Conservation (phyloP, 257 asterid species). For the Verbena officinalis region DNA sequence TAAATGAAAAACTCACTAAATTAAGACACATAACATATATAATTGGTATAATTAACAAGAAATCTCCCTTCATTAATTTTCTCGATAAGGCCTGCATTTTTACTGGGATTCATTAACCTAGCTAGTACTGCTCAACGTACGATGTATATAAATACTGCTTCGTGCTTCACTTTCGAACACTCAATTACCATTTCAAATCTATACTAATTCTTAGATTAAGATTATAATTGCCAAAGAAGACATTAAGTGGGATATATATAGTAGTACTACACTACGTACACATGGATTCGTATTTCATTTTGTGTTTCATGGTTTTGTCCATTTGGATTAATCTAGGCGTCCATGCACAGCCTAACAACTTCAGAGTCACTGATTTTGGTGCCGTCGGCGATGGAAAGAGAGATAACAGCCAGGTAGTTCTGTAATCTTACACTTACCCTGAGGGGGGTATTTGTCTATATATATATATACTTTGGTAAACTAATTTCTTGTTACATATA, state of each 20-base stretch:
- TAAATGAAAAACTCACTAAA: no score
- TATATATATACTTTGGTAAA: not conserved
- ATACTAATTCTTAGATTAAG: not conserved
- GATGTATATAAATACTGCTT: not conserved
- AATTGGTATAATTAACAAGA: not conserved
- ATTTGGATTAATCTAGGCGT: not conserved
- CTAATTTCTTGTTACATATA: no score
- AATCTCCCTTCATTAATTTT: no score
- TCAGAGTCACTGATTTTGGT: slow-evolving; percentile 45
- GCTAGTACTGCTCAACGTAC: not conserved
- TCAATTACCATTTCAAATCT: not conserved
- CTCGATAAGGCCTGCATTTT: no score
- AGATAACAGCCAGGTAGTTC: slow-evolving; percentile 52
- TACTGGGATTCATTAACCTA: not conserved
- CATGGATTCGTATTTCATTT: slow-evolving; percentile 12
- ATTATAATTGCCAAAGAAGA: no score
- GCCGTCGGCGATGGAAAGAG: slow-evolving; percentile 43
- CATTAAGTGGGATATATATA: not conserved
- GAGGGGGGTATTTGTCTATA: no score
- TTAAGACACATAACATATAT: not conserved
- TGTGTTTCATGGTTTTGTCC: slow-evolving; percentile 5
- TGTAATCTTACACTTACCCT: not conserved
- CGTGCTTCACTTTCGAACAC: not conserved
- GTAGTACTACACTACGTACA: not conserved
- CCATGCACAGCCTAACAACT: slow-evolving; percentile 12